Conservation (phyloP, 805 yeast genomes). For the Candida methanosorbosa region DNA sequence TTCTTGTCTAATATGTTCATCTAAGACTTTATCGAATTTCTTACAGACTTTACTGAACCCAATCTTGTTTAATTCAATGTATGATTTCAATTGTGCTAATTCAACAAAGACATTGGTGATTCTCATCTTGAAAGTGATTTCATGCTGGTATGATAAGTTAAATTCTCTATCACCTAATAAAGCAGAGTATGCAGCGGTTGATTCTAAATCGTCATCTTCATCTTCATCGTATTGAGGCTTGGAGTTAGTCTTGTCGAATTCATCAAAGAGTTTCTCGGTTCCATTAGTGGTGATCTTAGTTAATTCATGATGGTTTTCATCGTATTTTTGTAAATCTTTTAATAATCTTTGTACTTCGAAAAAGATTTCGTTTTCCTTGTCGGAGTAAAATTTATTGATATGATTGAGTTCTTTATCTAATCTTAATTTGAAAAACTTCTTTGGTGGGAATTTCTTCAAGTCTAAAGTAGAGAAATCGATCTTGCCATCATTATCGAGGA, state of each 20-base stretch:
- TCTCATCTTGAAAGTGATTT: slow-evolving; percentile 37
- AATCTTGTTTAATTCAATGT: slow-evolving; percentile 40
- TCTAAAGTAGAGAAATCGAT: slow-evolving; percentile 1
- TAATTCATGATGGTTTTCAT: slow-evolving; percentile 14
- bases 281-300: slow-evolving; percentile 14
- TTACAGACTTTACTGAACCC: slow-evolving; percentile 46
- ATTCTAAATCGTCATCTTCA: slow-evolving; percentile 26
- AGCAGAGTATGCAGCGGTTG: slow-evolving; percentile 33
- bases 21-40: slow-evolving; percentile 43
- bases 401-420: slow-evolving; percentile 41
- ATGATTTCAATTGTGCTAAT: slow-evolving; percentile 40
- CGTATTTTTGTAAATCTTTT: slow-evolving; percentile 35
- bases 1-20: slow-evolving; percentile 31
- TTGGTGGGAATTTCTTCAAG: slow-evolving; percentile 12
- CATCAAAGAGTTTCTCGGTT: slow-evolving; percentile 12
- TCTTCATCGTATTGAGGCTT: slow-evolving; percentile 28
- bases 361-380: slow-evolving; percentile 37
- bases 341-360: slow-evolving; percentile 36
- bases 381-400: slow-evolving; percentile 42
- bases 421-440: slow-evolving; percentile 35
- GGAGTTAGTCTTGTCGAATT: slow-evolving; percentile 4
- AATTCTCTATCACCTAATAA: slow-evolving; percentile 41
- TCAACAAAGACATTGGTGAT: slow-evolving; percentile 36
- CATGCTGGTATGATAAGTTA: slow-evolving; percentile 39
- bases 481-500: slow-evolving; percentile 8